Base-by-base conservation (phyloP, 164 flowering plant genomes). In the Berberis thunbergii region DNA sequence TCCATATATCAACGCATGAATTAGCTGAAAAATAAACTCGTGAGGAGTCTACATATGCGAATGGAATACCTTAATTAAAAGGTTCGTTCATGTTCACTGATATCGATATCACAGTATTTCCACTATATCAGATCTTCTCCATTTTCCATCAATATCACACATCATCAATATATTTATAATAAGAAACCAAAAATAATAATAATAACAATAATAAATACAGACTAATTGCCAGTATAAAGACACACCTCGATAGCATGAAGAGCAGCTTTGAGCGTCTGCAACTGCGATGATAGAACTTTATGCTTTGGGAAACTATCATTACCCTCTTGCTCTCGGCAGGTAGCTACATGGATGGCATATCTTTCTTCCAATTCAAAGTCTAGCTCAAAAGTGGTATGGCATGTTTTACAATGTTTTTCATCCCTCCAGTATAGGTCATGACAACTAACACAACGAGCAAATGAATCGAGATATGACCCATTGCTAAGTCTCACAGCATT, bases 391-490 rank as follows among this genome's bases (percentile, higher is more conserved):
- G 99, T 91, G 7, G 77, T 64, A 73, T 94, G 99, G 70, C 99
- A 94, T 65, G 76, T 69, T 67, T 69, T 87, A 72, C 99, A 94
- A 63, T 94, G 99, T 70, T 82, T 94, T 80, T 94, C 99, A 80
- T 94, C 96, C 77, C 91, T 84, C 97, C 99, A 94, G 49, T 82
- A 94, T 26, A 94, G 80, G 70, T 94, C 99, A 78, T 89, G 91
- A 76, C 99, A 94, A 64, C 80, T 74, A 69, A 67, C 86, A 78
- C 99, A 94, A 73, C 88, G 87, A 44, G 80, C 70, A 63, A 89
- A 88, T 42, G 90, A 84, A 72, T 86, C 90, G 69, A 79, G 69
- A 74, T 78, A 85, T 26, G 97, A 82, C 71, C 77, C 80, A 75
- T 72, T 83, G 55, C 87, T 63, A 69, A 71, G 74, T 76, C 79